These are phyloP conservation scores for Polysphondylium violaceum DNA, from an alignment of 78 protist species.

Conservation along the genomic window DNA sequence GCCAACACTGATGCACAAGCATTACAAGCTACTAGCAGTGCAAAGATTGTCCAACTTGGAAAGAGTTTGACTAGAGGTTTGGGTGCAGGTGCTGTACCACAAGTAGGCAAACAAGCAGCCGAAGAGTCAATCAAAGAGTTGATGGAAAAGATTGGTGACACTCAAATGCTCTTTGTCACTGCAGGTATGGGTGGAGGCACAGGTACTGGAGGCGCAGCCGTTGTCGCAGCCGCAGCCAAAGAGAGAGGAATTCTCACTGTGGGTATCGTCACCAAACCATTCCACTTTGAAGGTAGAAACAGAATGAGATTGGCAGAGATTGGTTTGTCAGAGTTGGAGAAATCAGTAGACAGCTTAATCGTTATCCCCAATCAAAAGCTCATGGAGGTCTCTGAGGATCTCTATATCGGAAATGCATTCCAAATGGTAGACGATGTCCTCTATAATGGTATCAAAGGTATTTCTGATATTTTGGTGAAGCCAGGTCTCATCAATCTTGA, in stretches of 20 bases:
- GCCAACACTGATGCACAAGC: slow-evolving; percentile 93
- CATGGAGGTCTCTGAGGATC: slow-evolving; percentile 55
- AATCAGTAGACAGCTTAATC: slow-evolving; percentile 85
- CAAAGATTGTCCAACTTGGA: slow-evolving; percentile 84
- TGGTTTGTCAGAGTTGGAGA: slow-evolving; percentile 79
- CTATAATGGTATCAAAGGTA: slow-evolving; percentile 86
- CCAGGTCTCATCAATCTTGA: slow-evolving; percentile 94
- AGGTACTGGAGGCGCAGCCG: slow-evolving; percentile 94
- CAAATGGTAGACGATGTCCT: slow-evolving; percentile 88
- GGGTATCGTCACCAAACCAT: slow-evolving; percentile 87
- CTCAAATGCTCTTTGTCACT: slow-evolving; percentile 90
- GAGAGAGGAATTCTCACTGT: slow-evolving; percentile 84
- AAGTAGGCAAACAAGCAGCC: slow-evolving; percentile 85
- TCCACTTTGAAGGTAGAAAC: slow-evolving; percentile 85
- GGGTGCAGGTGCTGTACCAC: slow-evolving; percentile 92
- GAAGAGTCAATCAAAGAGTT: slow-evolving; percentile 82
- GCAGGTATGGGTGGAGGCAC: slow-evolving; percentile 96
- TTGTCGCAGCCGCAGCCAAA: slow-evolving; percentile 79
- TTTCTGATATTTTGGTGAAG: slow-evolving; percentile 87
- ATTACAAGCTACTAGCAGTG: slow-evolving; percentile 64
- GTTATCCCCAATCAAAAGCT: slow-evolving; percentile 89
- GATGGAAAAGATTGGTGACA: slow-evolving; percentile 48
- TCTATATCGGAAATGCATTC: slow-evolving; percentile 86
- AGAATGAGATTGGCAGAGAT: slow-evolving; percentile 76
- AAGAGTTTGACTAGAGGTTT: slow-evolving; percentile 81